phyloP scores from a whole-genome alignment of 208 protist genomes.

The Leishmania amazonensis region DNA sequence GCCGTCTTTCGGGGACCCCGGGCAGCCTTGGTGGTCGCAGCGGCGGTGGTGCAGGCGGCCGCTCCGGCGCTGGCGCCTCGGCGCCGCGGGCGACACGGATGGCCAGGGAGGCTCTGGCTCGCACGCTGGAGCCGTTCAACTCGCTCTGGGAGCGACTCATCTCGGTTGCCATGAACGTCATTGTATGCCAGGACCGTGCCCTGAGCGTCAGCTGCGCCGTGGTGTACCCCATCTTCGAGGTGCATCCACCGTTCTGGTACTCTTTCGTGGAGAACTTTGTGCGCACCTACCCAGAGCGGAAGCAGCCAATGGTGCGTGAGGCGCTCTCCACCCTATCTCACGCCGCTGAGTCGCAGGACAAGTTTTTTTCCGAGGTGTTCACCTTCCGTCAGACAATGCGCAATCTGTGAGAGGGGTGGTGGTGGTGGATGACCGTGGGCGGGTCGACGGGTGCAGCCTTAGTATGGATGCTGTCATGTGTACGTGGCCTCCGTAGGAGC shows the following conservation, averaged over 20 bases:
- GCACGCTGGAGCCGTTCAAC: slow-evolving; percentile 61
- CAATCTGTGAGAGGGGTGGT: slow-evolving; percentile 34
- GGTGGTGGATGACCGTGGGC: not conserved
- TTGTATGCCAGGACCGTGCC: slow-evolving; percentile 78
- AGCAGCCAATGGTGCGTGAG: slow-evolving; percentile 66
- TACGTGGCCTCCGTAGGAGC: not conserved
- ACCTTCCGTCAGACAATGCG: slow-evolving; percentile 75
- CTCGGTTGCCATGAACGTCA: slow-evolving; percentile 80
- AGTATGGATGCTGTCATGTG: not conserved
- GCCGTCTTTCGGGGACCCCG: slow-evolving; percentile 39
- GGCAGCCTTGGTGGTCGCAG: slow-evolving; percentile 29
- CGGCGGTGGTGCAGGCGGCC: slow-evolving; percentile 22
- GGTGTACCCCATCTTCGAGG: slow-evolving; percentile 84
- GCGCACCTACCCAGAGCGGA: slow-evolving; percentile 58
- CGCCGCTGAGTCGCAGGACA: slow-evolving; percentile 62
- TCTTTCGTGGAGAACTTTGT: slow-evolving; percentile 76
- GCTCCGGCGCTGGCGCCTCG: slow-evolving; percentile 7
- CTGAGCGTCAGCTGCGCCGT: slow-evolving; percentile 69
- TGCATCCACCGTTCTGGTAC: slow-evolving; percentile 85
- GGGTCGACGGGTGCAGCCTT: not conserved
- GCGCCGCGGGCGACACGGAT: slow-evolving; percentile 32
- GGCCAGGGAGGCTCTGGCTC: slow-evolving; percentile 53
- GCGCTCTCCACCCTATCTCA: slow-evolving; percentile 67
- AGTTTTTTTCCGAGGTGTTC: slow-evolving; percentile 86
- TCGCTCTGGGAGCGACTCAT: slow-evolving; percentile 79